Base-by-base conservation (phyloP, 1,284 basidiomycete species). In the Pseudozyma pruni region DNA sequence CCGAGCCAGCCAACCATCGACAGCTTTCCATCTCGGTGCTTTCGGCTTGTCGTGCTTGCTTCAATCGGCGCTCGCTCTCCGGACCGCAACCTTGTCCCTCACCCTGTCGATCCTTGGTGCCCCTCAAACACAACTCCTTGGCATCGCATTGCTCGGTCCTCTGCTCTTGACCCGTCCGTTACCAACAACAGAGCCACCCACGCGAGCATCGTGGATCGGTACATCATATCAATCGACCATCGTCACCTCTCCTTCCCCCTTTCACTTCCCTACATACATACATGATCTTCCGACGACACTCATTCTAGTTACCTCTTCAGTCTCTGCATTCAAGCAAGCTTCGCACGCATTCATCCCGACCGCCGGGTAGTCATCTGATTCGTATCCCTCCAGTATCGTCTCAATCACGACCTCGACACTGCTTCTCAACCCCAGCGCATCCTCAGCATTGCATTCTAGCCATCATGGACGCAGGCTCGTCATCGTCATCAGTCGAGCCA, bases 381-480 rank as follows among this genome's bases (percentile, higher is more conserved):
- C n/a, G n/a, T n/a, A n/a, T n/a, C n/a, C n/a, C n/a, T n/a, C n/a
- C n/a, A n/a, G n/a, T n/a, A n/a, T n/a, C n/a, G n/a, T n/a, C n/a
- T n/a, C n/a, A n/a, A n/a, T n/a, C n/a, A n/a, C n/a, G n/a, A n/a
- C n/a, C n/a, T n/a, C n/a, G n/a, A n/a, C n/a, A n/a, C n/a, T n/a
- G n/a, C n/a, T n/a, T n/a, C n/a, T n/a, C n/a, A n/a, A n/a, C n/a
- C n/a, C n/a, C n/a, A n/a, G n/a, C n/a, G n/a, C n/a, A n/a, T 34
- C 34, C 11, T 11, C 23, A 32, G 13, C 51, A 23, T 33, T 29
- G 11, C 14, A 29, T 29, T 29, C 27, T 29, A 29, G 27, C 27
- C 37, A 29, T 8, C 33, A 66, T 66, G 62, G 51, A 59, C 14
- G 51, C 56, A 27, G 62, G 52, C 3, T 48, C 60, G 42, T 62